Percentiles rank a stretch among this genome's conserved stretches.
Conservation (phyloP, 2,329 filamentous ascomycete genomes). For the Xylaria sp. region DNA sequence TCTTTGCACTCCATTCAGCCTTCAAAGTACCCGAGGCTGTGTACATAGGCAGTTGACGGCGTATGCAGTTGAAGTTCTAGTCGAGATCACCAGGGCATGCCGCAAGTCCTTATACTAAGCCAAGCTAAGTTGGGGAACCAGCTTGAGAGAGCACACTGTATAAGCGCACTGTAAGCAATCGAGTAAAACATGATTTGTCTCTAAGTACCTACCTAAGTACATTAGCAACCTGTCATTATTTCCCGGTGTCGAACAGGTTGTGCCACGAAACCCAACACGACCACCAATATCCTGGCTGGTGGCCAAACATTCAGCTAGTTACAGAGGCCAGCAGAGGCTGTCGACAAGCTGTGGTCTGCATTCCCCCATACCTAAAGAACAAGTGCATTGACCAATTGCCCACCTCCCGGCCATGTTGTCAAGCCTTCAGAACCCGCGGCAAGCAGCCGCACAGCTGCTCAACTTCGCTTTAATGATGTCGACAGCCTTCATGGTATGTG, state of each 20-base stretch:
- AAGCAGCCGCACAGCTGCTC: slow-evolving; percentile 82
- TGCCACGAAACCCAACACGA: background rate
- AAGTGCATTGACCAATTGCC: background rate
- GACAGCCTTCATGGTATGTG: slow-evolving; percentile 86
- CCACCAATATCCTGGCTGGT: slow-evolving; percentile 19
- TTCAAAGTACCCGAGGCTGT: no score
- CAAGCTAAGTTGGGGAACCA: no score
- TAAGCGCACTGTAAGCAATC: background rate
- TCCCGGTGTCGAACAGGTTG: background rate
- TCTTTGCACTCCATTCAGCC: no score
- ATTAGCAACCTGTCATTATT: slow-evolving; percentile 33
- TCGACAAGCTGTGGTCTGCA: background rate
- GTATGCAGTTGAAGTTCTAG: no score
- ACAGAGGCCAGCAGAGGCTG: slow-evolving; percentile 38
- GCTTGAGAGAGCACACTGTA: no score
- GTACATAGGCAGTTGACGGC: no score
- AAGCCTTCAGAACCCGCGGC: slow-evolving; percentile 78
- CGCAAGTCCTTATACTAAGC: no score
- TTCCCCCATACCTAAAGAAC: background rate
- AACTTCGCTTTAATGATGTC: slow-evolving; percentile 92
- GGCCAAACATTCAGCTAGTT: background rate
- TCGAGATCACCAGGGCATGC: no score
- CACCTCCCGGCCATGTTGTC: slow-evolving; percentile 69
- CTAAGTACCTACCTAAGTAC: background rate
- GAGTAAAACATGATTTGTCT: background rate